Evolutionary conservation across 805 yeast species (phyloP), one percentile per base, ranked within the genome.

Genomic region (Lipomyces chichibuensis): DNA sequence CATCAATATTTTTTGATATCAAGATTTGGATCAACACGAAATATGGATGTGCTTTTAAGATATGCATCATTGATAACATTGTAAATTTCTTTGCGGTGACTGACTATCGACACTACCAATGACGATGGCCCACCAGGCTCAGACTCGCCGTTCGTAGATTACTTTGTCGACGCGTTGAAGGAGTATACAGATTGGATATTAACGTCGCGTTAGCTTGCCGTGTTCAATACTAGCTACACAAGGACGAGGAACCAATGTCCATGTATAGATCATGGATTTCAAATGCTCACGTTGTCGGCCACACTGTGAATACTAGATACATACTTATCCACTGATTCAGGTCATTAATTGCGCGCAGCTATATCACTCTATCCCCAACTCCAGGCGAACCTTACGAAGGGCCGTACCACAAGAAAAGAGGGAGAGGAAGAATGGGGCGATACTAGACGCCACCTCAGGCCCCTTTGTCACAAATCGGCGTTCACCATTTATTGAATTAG

Each of bases 51-150:
- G 32, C 62, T 66, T 7, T 70, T 66, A 66, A 29, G 69, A 51
- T 27, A 23, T 20, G 25, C n/a, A 2, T 17, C 29, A 6, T 37
- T 37, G 39, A 17, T 9, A 37, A 11, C 3, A 0, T 13, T 53
- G 25, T 14, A 43, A 33, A 53, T 13, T 14, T 52, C 8, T n/a
- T 52, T 29, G 17, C 51, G 9, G 25, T 58, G n/a, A n/a, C 56
- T 37, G 39, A 58, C 52, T 27, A 23, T 14, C 20, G 33, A 11
- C 46, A 75, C 95, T 54, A 94, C 98, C 11, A 94, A 94, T 78
- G 99, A 94, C 78, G 99, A 94, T 75, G 99, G 99, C 51, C 98
- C 98, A 0, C 88, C 95, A 69, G 87, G 89, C 73, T 91, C 87
- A 69, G 78, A 83, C 59, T 92, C 97, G 59, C 97, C 97, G 1